phyloP scores from a whole-genome alignment of 164 flowering plant species.

The Annona cherimola region DNA sequence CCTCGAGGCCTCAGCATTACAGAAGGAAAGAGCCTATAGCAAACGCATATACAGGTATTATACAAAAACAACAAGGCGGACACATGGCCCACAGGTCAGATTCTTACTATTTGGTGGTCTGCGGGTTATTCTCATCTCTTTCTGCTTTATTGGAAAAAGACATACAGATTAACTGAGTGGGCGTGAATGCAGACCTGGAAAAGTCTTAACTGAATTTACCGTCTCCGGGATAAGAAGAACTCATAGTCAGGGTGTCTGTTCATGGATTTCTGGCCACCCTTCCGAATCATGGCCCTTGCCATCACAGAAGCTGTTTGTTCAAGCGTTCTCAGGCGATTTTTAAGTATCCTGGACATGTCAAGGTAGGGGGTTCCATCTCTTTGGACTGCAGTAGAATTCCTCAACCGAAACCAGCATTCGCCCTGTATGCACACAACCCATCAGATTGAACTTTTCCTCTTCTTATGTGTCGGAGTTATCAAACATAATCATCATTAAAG shows the following conservation, averaged over 20 bases:
- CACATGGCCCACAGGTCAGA: background rate
- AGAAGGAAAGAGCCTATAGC: background rate
- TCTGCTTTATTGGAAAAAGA: conserved; percentile 1
- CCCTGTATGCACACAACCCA: conserved; percentile 26
- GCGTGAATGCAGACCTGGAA: background rate
- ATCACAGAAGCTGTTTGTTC: conserved; percentile 50
- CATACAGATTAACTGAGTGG: background rate
- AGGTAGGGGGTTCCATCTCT: conserved; percentile 6
- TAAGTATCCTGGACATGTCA: conserved; percentile 29
- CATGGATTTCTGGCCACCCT: conserved; percentile 25
- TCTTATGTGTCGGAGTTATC: background rate
- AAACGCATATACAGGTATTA: conserved; percentile 17
- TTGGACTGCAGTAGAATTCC: conserved; percentile 11
- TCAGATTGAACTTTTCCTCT: background rate
- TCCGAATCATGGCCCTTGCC: conserved; percentile 50
- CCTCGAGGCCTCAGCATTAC: background rate
- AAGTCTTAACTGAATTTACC: conserved; percentile 7
- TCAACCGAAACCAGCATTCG: conserved; percentile 64
- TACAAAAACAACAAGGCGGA: conserved; percentile 4
- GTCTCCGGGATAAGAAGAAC: conserved; percentile 56
- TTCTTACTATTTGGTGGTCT: background rate
- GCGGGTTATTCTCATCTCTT: conserved; percentile 1
- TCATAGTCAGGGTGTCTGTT: conserved; percentile 64
- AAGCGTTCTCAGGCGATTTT: conserved; percentile 48
- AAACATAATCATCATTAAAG: too few relatives aligned